These are phyloP conservation scores for Zopfia rhizophila DNA, from an alignment of 2,329 filamentous ascomycete species.

Conservation along the genomic window DNA sequence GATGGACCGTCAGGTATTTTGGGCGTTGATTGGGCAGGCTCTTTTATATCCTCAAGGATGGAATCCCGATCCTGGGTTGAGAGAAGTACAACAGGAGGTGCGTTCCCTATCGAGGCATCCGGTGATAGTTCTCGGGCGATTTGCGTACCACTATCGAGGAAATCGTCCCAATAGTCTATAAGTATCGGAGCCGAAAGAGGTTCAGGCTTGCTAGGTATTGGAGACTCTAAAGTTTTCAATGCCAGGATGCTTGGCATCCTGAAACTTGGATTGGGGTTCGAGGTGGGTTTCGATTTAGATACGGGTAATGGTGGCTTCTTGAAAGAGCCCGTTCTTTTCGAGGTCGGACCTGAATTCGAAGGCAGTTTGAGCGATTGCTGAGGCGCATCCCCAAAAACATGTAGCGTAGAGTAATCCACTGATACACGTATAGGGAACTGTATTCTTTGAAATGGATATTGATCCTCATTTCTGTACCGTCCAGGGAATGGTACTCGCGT, in stretches of 20 bases:
- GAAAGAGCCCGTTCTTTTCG: constrained; percentile 1
- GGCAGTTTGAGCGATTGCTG: constrained; percentile 36
- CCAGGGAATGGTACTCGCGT: constrained; percentile 39
- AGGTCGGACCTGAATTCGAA: constrained; percentile 21
- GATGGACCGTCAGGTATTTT: background rate
- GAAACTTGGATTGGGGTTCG: constrained; percentile 32
- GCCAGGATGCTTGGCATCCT: constrained; percentile 39
- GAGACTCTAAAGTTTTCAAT: constrained; percentile 23
- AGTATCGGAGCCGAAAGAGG: background rate
- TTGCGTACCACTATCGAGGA: constrained; percentile 59
- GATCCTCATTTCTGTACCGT: constrained; percentile 41
- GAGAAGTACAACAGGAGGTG: constrained; percentile 32
- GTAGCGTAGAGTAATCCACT: constrained; percentile 21
- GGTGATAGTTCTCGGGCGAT: constrained; percentile 55
- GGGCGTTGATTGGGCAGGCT: constrained; percentile 23
- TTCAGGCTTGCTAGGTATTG: background rate
- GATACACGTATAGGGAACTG: constrained; percentile 48
- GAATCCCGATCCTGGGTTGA: constrained; percentile 55
- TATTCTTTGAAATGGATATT: constrained; percentile 36
- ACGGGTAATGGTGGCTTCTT: constrained; percentile 19
- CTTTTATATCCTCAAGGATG: constrained; percentile 53
- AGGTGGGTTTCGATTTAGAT: constrained; percentile 9
- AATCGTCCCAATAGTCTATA: constrained; percentile 48
- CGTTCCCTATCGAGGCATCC: constrained; percentile 16
- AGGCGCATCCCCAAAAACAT: constrained; percentile 11